phyloP scores from a whole-genome alignment of 1,139 yeast genomes.

The Blastobotrys malaysiensis region DNA sequence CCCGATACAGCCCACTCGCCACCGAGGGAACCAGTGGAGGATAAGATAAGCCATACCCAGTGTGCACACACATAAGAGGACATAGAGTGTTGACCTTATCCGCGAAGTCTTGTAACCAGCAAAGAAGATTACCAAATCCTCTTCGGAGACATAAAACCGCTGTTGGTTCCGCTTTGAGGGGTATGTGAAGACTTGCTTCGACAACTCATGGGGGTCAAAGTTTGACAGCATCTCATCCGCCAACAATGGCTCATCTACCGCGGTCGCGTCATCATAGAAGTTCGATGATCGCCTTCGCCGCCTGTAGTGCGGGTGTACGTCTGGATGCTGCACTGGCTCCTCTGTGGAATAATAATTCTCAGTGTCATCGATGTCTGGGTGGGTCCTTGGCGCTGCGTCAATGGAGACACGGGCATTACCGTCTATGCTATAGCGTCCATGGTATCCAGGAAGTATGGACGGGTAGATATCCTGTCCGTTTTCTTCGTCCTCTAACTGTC shows the following conservation, averaged over 20 bases:
- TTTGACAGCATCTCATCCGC: conserved; percentile 6
- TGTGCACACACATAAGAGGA: conserved; percentile 51
- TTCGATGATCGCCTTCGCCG: conserved; percentile 19
- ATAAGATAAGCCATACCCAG: conserved; percentile 68
- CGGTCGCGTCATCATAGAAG: conserved; percentile 11
- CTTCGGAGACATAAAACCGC: conserved; percentile 89
- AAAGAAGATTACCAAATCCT: conserved; percentile 86
- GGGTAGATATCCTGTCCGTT: conserved; percentile 19
- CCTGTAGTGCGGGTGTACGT: conserved; percentile 1
- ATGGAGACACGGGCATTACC: conserved; percentile 11
- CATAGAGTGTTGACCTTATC: conserved; percentile 45
- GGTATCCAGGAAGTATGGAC: conserved; percentile 21
- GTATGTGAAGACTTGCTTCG: neutral
- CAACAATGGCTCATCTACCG: conserved; percentile 12
- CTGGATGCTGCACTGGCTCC: conserved; percentile 6
- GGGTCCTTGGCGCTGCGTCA: conserved; percentile 1
- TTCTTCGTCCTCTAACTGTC: conserved; percentile 33
- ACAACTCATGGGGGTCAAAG: neutral
- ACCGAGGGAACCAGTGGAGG: conserved; percentile 80
- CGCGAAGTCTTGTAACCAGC: conserved; percentile 73
- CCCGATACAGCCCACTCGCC: conserved; percentile 66
- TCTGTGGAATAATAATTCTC: conserved; percentile 11
- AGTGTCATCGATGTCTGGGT: conserved; percentile 6
- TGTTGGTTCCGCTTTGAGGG: conserved; percentile 38
- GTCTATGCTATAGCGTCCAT: conserved; percentile 16